Evolutionary conservation across 73 alveolate species (phyloP).

Genomic region (Paramecium caudatum): DNA sequence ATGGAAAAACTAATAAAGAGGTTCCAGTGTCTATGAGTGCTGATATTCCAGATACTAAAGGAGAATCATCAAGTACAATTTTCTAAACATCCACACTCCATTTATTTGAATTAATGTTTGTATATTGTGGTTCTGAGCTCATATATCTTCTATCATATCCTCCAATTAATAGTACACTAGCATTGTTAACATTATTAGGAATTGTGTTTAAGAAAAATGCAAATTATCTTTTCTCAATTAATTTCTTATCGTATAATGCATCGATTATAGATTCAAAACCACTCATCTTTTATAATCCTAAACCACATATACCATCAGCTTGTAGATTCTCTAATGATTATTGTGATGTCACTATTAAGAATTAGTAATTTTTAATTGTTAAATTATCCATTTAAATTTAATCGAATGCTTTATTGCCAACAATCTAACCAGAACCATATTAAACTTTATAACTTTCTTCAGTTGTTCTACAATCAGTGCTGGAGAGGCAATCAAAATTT

Average conservation of each 20-base stretch:
- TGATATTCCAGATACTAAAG: neutral
- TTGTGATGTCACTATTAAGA: slow-evolving; percentile 1
- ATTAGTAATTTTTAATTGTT: neutral
- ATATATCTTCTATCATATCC: slow-evolving; percentile 18
- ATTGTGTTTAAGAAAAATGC: slow-evolving; percentile 2
- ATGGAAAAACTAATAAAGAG: slow-evolving; percentile 34
- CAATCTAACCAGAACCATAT: slow-evolving; percentile 20
- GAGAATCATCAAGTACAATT: neutral
- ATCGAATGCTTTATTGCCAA: slow-evolving; percentile 31
- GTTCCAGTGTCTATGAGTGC: slow-evolving; percentile 61
- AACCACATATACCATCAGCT: slow-evolving; percentile 44
- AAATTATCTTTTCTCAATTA: neutral
- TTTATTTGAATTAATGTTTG: neutral
- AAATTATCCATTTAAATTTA: neutral
- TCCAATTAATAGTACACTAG: neutral
- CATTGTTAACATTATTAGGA: neutral
- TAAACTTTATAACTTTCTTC: neutral
- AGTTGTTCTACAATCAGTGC: slow-evolving; percentile 1
- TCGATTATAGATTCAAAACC: neutral
- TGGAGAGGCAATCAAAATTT: slow-evolving; percentile 36
- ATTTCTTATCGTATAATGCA: neutral
- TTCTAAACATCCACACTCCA: neutral
- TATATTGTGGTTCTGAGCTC: neutral
- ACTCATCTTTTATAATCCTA: neutral
- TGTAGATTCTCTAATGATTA: neutral